A percentile compares a stretch with the other conserved stretches of the same genome.
Evolutionary conservation across 331 rosid species (phyloP).

Genomic region (Quercus phellos): DNA sequence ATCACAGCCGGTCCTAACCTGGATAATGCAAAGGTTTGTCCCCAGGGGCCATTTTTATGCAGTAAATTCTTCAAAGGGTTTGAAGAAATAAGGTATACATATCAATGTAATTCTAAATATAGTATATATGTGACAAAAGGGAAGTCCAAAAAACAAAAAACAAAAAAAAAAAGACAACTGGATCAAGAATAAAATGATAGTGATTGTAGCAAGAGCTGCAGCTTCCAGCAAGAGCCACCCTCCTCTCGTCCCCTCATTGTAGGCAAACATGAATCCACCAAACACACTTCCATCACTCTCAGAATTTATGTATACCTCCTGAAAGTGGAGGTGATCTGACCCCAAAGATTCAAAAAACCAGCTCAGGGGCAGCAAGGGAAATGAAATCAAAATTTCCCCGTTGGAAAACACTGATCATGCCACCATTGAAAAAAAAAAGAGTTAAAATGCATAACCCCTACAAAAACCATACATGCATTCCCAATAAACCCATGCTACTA

Average conservation of each 20-base stretch:
- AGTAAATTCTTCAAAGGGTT: conserved; percentile 25
- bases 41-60: conserved; percentile 37
- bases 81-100: conserved; percentile 30
- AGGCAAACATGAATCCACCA: conserved; percentile 14
- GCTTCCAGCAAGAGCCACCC: conserved; percentile 23
- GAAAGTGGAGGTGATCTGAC: conserved; percentile 34
- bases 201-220: conserved; percentile 23
- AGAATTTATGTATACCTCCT: conserved; percentile 20
- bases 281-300: conserved; percentile 19
- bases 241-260: conserved; percentile 13
- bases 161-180: background rate
- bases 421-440: conserved; percentile 21
- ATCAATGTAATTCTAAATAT: conserved; percentile 28
- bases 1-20: conserved; percentile 25
- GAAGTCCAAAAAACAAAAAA: background rate
- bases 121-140: conserved; percentile 1
- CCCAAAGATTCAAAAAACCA: conserved; percentile 63
- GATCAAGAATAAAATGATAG: background rate
- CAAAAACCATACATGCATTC: conserved; percentile 32
- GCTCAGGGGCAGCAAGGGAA: conserved; percentile 56
- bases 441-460: conserved; percentile 28
- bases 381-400: conserved; percentile 44
- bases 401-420: conserved; percentile 31
- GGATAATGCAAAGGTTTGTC: conserved; percentile 12
- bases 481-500: conserved; percentile 35